Conservation (phyloP, 495 filamentous ascomycete genomes). For the Talaromyces trachyspermus region DNA sequence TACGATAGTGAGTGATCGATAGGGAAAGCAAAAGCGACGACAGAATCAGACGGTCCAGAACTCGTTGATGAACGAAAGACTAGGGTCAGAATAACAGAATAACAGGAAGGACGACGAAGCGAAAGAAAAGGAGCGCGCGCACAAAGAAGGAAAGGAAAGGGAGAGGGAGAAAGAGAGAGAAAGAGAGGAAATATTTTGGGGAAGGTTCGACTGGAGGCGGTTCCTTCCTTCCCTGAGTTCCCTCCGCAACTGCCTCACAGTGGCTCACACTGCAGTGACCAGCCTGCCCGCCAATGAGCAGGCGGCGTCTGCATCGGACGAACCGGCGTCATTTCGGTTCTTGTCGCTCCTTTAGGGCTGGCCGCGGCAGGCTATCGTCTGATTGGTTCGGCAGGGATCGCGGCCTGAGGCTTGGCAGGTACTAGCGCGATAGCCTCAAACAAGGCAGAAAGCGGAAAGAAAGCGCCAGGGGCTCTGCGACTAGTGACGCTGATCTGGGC, state of each 20-base stretch:
- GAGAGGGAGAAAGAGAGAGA: conserved; percentile 7
- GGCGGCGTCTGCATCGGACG: too few species aligned
- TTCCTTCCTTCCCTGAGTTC: neutral
- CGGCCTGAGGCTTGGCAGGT: conserved; percentile 5
- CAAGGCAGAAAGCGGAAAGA: too few species aligned
- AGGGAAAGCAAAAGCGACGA: too few species aligned
- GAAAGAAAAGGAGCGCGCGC: conserved; percentile 5
- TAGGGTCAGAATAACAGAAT: conserved; percentile 10
- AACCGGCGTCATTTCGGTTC: too few species aligned
- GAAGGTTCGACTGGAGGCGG: neutral
- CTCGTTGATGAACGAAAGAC: conserved; percentile 12
- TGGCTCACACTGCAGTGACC: too few species aligned
- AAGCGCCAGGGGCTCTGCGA: conserved; percentile 6
- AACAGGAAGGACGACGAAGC: neutral
- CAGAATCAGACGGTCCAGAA: too few species aligned
- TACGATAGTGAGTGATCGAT: too few species aligned
- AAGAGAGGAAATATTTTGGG: neutral
- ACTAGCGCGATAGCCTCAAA: neutral
- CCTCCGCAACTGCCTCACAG: too few species aligned
- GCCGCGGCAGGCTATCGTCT: too few species aligned
- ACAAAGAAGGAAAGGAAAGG: conserved; percentile 15
- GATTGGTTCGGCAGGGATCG: neutral
- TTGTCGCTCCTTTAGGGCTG: too few species aligned
- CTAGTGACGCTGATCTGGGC: conserved; percentile 5
- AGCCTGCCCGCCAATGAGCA: too few species aligned